Conservation (phyloP, 2,329 filamentous ascomycete genomes). For the Alternaria sp. region DNA sequence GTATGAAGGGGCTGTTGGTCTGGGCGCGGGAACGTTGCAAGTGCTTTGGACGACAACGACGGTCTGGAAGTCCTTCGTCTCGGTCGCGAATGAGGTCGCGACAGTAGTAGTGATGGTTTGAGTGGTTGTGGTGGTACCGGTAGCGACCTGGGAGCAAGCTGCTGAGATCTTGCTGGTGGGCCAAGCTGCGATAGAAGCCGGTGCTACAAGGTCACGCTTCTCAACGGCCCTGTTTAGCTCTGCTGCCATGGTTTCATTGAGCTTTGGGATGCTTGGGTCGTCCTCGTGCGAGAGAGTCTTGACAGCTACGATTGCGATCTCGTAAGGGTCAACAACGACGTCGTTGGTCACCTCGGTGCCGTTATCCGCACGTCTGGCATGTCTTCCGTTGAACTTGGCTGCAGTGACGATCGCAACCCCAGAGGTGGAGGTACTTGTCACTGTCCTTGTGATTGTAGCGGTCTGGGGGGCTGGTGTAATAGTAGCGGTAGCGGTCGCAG, state of each 20-base stretch:
- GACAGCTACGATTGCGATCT: not conserved
- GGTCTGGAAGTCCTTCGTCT: not conserved
- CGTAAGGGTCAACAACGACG: not conserved
- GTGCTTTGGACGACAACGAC: not conserved
- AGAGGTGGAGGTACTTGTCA: not conserved
- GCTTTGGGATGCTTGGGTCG: not conserved
- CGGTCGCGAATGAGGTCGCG: not conserved
- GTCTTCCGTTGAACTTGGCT: not conserved
- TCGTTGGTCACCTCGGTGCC: not conserved
- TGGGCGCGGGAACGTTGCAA: not conserved
- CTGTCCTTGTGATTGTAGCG: not conserved
- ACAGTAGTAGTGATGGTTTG: not conserved
- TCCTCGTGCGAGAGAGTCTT: not conserved
- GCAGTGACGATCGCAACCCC: not conserved
- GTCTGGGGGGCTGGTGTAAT: not conserved
- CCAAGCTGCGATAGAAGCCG: not conserved
- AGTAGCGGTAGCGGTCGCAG: not conserved
- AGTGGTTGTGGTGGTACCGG: not conserved
- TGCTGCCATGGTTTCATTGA: not conserved
- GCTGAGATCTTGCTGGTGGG: not conserved
- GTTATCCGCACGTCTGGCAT: not conserved
- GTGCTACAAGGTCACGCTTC: not conserved
- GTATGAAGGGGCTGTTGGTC: not conserved
- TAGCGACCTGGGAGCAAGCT: not conserved
- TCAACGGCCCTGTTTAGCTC: not conserved